Percentiles rank a stretch among this genome's conserved stretches.
Evolutionary conservation across 352 stramenopile genomes (phyloP).

Genomic region (Globisporangium nunn): DNA sequence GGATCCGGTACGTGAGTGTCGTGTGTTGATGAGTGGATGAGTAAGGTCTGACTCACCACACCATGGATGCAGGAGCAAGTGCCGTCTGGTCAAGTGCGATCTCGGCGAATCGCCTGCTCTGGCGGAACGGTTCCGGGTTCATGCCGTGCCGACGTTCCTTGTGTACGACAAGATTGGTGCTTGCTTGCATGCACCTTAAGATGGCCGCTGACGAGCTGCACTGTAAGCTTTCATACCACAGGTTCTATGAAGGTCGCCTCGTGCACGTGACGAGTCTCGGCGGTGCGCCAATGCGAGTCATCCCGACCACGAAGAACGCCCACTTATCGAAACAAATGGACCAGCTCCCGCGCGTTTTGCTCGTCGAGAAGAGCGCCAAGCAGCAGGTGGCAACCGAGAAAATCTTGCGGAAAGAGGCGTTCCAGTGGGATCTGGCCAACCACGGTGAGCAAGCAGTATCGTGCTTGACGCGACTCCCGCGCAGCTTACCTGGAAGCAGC

Average conservation of each 20-base stretch:
- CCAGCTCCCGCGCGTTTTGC: constrained; percentile 47
- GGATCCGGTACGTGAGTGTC: constrained; percentile 5
- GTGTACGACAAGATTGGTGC: constrained; percentile 24
- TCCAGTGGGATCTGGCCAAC: constrained; percentile 62
- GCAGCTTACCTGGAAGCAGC: constrained; percentile 3
- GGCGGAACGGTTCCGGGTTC: constrained; percentile 57
- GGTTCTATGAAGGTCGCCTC: constrained; percentile 56
- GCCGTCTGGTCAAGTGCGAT: constrained; percentile 63
- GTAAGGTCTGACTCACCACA: constrained; percentile 1
- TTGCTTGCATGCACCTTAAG: neutral
- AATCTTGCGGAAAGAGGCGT: constrained; percentile 48
- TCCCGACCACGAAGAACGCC: constrained; percentile 50
- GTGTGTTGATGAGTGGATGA: neutral
- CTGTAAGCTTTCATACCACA: constrained; percentile 6
- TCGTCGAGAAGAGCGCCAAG: constrained; percentile 47
- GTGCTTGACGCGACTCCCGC: constrained; percentile 30
- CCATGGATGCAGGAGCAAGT: constrained; percentile 21
- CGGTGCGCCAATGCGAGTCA: constrained; percentile 35
- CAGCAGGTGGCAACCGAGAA: constrained; percentile 57
- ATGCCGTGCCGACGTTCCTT: constrained; percentile 66
- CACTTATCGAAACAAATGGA: constrained; percentile 50
- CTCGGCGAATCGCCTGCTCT: constrained; percentile 52
- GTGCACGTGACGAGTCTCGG: constrained; percentile 61
- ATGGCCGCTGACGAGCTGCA: neutral
- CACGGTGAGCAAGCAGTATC: constrained; percentile 48